Evolutionary conservation across 371 early-diverging fungal genomes (phyloP), one percentile per base, ranked within the genome.

Genomic region (Mucor saturninus): DNA sequence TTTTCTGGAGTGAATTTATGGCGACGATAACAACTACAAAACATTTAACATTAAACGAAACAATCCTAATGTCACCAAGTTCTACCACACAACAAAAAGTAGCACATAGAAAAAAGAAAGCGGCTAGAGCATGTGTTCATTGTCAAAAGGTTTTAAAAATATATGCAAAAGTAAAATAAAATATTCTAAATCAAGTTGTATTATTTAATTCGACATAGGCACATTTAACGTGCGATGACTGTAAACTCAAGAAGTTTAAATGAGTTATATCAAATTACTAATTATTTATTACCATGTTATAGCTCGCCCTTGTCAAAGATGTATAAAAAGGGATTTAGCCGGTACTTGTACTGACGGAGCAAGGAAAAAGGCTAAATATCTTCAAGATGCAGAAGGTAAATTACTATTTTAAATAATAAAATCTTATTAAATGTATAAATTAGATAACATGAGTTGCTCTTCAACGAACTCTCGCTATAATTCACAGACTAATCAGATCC

Each of bases 351-450:
- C 84, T 2, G 93, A 93, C 62, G 95, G 93, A 13, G 74, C 81
- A 49, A 81, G 95, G 40, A 93, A 93, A 61, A 88, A 85, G 69
- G 94, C 95, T 40, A 95, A 95, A 74, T 95, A 95, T 60, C 77
- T 95, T 54, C 80, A 83, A 59, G 89, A 89, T 21, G 69, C 70
- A 35, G 69, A 75, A 46, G 78, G 64, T 62, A 62, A 39, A 7
- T 15, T 32, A 11, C 15, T 29, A 43, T 13, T 39, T 30, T 48
- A 26, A 56, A 13, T 29, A 13, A 55, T 40, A 4, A 15, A 31
- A 31, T 8, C 9, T 26, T 35, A 21, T 31, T 56, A 21, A 58
- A 26, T 21, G 11, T 13, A 38, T 5, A 35, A 45, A 13, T 13
- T 40, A 56, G 45, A 39, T 37, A 52, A 46, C 37, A 49, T 59